These are phyloP conservation scores for Euphorbia peplus DNA, from an alignment of 345 rosid species.

Conservation along the genomic window DNA sequence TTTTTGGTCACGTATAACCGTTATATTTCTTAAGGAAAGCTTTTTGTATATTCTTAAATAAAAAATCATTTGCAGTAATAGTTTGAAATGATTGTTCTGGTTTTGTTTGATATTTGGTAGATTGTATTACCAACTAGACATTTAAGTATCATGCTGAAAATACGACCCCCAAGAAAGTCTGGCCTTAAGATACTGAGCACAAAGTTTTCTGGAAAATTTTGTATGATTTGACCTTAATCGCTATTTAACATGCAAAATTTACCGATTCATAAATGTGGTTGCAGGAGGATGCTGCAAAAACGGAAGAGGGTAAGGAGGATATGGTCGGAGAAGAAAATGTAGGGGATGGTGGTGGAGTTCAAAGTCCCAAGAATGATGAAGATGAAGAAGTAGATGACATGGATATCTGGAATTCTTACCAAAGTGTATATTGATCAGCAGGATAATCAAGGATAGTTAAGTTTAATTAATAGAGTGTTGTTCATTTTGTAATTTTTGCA, in stretches of 20 bases:
- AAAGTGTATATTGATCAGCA: slow-evolving; percentile 16
- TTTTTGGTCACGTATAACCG: too few species aligned
- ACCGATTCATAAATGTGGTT: neutral
- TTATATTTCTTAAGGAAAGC: too few species aligned
- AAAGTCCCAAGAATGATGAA: slow-evolving; percentile 31
- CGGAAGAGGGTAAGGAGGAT: slow-evolving; percentile 23
- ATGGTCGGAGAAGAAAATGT: slow-evolving; percentile 15
- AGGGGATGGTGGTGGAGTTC: slow-evolving; percentile 29
- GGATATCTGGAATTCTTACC: slow-evolving; percentile 32
- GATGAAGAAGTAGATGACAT: slow-evolving; percentile 19
- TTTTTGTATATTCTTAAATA: too few species aligned
- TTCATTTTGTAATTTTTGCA: too few species aligned
- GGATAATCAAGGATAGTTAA: too few species aligned
- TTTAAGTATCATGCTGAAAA: neutral
- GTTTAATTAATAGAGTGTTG: too few species aligned
- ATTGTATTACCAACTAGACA: neutral
- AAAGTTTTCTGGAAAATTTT: neutral
- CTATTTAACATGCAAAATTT: too few species aligned
- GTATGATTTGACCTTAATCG: too few species aligned
- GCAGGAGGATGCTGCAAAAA: slow-evolving; percentile 42
- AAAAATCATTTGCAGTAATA: too few species aligned
- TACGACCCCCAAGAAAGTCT: neutral
- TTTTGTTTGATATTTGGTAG: neutral
- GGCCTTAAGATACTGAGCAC: too few species aligned
- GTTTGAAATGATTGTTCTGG: too few species aligned